phyloP scores from a whole-genome alignment of 148 eudicot species.

The Rhododendron henanense region DNA sequence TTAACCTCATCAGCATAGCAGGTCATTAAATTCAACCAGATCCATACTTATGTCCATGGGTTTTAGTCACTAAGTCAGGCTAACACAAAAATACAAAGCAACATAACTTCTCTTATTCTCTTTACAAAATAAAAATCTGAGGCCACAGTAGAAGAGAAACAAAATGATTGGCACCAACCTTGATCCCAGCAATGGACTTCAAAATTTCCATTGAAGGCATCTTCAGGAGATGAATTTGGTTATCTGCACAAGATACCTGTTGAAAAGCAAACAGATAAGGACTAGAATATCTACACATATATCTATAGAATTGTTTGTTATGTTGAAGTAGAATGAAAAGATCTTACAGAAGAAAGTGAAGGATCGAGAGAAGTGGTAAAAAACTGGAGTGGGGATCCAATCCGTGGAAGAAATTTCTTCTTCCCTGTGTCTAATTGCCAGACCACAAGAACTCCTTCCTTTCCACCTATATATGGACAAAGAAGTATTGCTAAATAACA shows the following conservation, averaged over 20 bases:
- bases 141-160: not conserved
- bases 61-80: not conserved
- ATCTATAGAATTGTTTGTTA: constrained; percentile 20
- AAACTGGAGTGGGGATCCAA: constrained; percentile 76
- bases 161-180: constrained; percentile 43
- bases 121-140: not conserved
- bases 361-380: constrained; percentile 73
- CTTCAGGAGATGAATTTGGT: constrained; percentile 64
- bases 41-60: not conserved
- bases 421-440: constrained; percentile 97
- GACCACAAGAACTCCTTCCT: constrained; percentile 92
- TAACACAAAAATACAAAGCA: not conserved
- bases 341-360: constrained; percentile 65
- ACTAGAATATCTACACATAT: constrained; percentile 2
- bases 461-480: constrained; percentile 56
- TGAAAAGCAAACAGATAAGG: constrained; percentile 24
- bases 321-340: not conserved
- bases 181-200: constrained; percentile 86
- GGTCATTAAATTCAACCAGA: not conserved
- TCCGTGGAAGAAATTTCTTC: constrained; percentile 73
- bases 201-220: constrained; percentile 74
- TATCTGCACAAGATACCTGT: constrained; percentile 92
- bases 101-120: not conserved
- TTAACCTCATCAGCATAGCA: not conserved
- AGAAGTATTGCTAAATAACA: not conserved